Percentiles rank a stretch among this genome's conserved stretches.
phyloP scores from a whole-genome alignment of 768 basidiomycete genomes.

The Jaapia argillacea region DNA sequence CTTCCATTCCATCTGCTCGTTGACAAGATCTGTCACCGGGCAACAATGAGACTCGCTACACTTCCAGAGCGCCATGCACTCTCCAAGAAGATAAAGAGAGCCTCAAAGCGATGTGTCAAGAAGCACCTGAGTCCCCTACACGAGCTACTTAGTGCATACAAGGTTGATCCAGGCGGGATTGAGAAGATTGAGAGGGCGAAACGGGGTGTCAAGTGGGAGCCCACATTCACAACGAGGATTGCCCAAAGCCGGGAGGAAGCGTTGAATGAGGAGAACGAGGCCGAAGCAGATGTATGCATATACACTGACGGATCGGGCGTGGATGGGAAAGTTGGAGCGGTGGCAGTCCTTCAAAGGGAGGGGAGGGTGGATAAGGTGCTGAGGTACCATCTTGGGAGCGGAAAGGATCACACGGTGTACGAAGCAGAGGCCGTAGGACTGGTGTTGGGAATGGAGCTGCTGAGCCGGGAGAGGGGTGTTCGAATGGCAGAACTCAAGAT shows the following conservation, averaged over 20 bases:
- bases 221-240: not conserved
- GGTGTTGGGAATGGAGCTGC: slow-evolving; percentile 16
- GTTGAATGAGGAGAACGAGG: not conserved
- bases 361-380: slow-evolving; percentile 4
- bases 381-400: slow-evolving; percentile 12
- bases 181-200: not conserved
- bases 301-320: slow-evolving; percentile 21
- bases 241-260: slow-evolving; percentile 4
- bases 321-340: slow-evolving; percentile 18
- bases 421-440: slow-evolving; percentile 22
- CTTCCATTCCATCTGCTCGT: slow-evolving; percentile 11
- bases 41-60: slow-evolving; percentile 10
- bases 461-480: slow-evolving; percentile 6
- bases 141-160: slow-evolving; percentile 9
- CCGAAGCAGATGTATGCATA: slow-evolving; percentile 1
- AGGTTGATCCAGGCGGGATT: not conserved
- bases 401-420: slow-evolving; percentile 17
- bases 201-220: not conserved
- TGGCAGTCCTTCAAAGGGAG: slow-evolving; percentile 14
- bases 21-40: slow-evolving; percentile 6
- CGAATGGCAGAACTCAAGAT: not conserved
- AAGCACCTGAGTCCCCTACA: slow-evolving; percentile 14
- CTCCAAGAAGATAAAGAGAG: slow-evolving; percentile 2
- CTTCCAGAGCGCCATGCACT: slow-evolving; percentile 14
- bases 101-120: slow-evolving; percentile 4